These are phyloP conservation scores for Paecilomyces variotii DNA, from an alignment of 2,329 filamentous ascomycete genomes.

Conservation along the genomic window DNA sequence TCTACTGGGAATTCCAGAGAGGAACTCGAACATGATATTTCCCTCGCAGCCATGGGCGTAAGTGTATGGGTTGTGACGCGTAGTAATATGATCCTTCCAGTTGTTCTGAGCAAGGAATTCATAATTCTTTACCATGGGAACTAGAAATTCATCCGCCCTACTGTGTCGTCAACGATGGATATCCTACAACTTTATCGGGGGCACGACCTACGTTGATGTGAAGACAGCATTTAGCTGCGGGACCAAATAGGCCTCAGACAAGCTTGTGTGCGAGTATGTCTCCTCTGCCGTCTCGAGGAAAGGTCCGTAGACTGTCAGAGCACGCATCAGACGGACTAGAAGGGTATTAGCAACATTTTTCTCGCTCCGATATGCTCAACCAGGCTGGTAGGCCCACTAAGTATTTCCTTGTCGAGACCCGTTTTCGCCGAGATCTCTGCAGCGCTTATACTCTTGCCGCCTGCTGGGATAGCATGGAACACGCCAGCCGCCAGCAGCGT, in stretches of 20 bases:
- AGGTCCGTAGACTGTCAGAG: neutral
- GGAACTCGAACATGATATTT: constrained; percentile 11
- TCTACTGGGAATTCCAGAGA: constrained; percentile 7
- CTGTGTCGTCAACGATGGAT: too few relatives aligned
- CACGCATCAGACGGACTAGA: neutral
- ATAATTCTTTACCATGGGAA: constrained; percentile 7
- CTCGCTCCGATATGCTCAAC: too few relatives aligned
- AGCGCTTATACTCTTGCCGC: neutral
- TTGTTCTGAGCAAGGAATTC: constrained; percentile 11
- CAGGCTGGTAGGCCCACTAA: neutral
- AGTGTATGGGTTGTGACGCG: constrained; percentile 12
- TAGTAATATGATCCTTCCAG: constrained; percentile 8
- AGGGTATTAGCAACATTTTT: too few relatives aligned
- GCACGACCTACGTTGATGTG: neutral
- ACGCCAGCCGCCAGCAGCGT: neutral
- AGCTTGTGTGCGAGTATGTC: neutral
- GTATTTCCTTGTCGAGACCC: neutral
- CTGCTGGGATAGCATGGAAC: neutral
- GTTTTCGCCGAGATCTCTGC: neutral
- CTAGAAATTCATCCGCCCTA: constrained; percentile 9
- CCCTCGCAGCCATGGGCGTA: constrained; percentile 10
- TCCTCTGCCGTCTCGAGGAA: neutral
- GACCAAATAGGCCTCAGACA: neutral
- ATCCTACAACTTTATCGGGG: too few relatives aligned
- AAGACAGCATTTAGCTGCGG: neutral